Evolutionary conservation across 306 rosid genomes (phyloP), one percentile per base, ranked within the genome.

Genomic region (Cotoneaster glaucophyllus): DNA sequence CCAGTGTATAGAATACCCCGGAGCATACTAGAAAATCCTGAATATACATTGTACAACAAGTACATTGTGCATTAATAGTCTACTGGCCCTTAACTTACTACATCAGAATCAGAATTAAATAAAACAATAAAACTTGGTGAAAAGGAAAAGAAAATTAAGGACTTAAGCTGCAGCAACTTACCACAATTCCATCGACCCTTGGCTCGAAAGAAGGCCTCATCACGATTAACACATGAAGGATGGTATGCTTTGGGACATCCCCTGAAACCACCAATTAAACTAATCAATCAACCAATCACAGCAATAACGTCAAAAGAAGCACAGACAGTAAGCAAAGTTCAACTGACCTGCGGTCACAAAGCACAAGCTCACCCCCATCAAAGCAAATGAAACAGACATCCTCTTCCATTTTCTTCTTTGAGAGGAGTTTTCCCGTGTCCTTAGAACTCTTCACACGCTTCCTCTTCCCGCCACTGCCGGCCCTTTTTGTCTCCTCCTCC

Each of bases 161-260:
- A 44, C 63, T 50, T 52, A 64, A 58, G 61, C 48, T 44, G 78
- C 80, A 84, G 65, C 21, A 64, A 72, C 81, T 74, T 84, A 96
- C 99, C 98, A 31, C 99, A 96, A 74, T 96, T 96, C 98, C 98
- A 96, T 78, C 90, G 91, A 81, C 99, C 99, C 92, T 95, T 95
- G 9, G 99, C 73, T 76, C 80, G 92, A 83, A 96, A 96, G 86
- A 96, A 96, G 31, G 98, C 99, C 69, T 93, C 98, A 19, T 96
- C 99, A 1, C 90, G 96, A 80, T 96, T 89, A 75, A 96, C 86
- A 41, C 99, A 96, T 2, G 93, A 79, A 80, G 99, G 99, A 85
- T 96, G 99, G 76, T 96, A 96, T 9, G 97, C 99, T 85, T 96
- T 96, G 15, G 99, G 98, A 74, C 99, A 96, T 78, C 98, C 98